A percentile compares a stretch with the other conserved stretches of the same genome.
Conservation (phyloP, 2,329 filamentous ascomycete genomes). For the Didymellaceae sp. region DNA sequence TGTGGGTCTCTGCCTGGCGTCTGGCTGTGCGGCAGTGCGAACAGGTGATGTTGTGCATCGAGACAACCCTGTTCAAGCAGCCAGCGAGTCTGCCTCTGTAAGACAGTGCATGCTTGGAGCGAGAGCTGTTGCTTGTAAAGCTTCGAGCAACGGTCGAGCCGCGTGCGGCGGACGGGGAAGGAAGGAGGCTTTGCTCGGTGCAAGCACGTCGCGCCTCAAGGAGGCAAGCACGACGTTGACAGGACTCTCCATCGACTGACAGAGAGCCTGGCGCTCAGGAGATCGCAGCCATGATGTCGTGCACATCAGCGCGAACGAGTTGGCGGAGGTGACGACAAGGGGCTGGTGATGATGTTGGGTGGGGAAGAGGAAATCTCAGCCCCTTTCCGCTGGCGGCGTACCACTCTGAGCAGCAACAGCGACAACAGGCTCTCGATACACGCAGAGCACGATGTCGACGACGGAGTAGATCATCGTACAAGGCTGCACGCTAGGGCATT, state of each 20-base stretch:
- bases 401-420: neutral
- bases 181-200: neutral
- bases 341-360: neutral
- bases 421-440: too few relatives aligned
- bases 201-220: conserved; percentile 5
- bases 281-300: neutral
- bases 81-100: too few relatives aligned
- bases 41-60: too few relatives aligned
- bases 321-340: neutral
- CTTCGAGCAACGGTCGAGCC: neutral
- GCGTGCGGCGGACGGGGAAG: neutral
- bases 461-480: conserved; percentile 1
- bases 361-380: neutral
- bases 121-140: too few relatives aligned
- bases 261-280: neutral
- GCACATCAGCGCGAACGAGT: too few relatives aligned
- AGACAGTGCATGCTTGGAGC: too few relatives aligned
- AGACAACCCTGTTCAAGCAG: too few relatives aligned
- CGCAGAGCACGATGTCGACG: too few relatives aligned
- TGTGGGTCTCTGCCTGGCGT: too few relatives aligned
- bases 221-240: neutral
- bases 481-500: neutral
- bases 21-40: too few relatives aligned
- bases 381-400: neutral
- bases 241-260: neutral